phyloP scores from a whole-genome alignment of 2,329 filamentous ascomycete species.

The Fusarium sp. region DNA sequence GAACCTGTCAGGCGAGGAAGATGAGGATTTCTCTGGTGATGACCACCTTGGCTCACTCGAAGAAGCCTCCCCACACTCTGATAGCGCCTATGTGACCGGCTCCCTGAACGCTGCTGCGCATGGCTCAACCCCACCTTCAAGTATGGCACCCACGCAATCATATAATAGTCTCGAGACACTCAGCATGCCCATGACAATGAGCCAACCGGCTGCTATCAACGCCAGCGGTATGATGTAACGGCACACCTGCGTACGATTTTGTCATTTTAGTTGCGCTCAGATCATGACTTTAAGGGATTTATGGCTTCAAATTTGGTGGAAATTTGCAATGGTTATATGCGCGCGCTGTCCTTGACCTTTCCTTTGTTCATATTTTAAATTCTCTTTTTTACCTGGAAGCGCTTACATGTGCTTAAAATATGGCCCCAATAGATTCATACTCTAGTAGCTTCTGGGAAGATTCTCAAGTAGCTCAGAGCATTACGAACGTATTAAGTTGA shows the following conservation, averaged over 20 bases:
- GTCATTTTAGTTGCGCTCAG: constrained; percentile 41
- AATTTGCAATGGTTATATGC: constrained; percentile 35
- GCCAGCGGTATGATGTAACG: constrained; percentile 58
- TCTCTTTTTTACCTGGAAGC: constrained; percentile 40
- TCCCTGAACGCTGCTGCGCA: constrained; percentile 61
- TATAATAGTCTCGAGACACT: constrained; percentile 70
- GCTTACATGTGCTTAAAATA: constrained; percentile 43
- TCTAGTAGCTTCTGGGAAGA: constrained; percentile 21
- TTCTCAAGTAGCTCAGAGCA: constrained; percentile 9
- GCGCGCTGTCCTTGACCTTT: constrained; percentile 35
- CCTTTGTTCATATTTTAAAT: constrained; percentile 41
- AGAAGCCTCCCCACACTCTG: constrained; percentile 79
- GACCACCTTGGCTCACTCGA: constrained; percentile 85
- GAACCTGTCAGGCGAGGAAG: constrained; percentile 81
- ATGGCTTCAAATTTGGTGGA: constrained; percentile 42
- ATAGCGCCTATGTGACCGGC: constrained; percentile 68
- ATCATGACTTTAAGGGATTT: constrained; percentile 45
- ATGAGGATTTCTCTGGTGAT: constrained; percentile 84
- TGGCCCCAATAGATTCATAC: constrained; percentile 42
- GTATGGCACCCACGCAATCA: constrained; percentile 47
- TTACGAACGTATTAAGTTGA: constrained; percentile 27
- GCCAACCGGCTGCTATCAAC: constrained; percentile 61
- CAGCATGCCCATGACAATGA: constrained; percentile 73
- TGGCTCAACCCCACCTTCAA: constrained; percentile 40
- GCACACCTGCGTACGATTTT: constrained; percentile 36